Conservation (phyloP, 2,329 filamentous ascomycete genomes). For the Curvularia spicifera region DNA sequence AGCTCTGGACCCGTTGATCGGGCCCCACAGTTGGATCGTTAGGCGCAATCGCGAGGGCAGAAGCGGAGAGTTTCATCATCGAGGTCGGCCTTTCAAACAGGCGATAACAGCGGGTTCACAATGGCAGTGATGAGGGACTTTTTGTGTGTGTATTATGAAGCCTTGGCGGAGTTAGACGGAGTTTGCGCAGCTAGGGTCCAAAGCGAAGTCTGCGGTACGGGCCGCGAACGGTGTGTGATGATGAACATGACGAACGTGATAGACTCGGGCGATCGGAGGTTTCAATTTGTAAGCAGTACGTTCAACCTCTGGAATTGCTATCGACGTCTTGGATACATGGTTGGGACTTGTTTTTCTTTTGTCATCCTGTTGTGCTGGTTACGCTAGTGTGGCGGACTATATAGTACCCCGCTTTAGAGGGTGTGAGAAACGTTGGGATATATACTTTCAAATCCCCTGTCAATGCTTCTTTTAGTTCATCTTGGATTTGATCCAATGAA, state of each 20-base stretch:
- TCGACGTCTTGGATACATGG: neutral
- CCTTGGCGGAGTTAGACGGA: slow-evolving; percentile 5
- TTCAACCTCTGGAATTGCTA: neutral
- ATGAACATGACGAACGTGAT: neutral
- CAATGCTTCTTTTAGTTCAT: neutral
- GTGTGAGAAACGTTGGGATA: neutral
- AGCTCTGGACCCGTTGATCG: neutral
- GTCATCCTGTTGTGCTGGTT: neutral
- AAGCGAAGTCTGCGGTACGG: neutral
- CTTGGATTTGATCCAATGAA: neutral
- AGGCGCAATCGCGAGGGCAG: neutral
- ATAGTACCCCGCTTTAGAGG: neutral
- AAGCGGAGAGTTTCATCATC: no score
- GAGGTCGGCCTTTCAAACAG: no score
- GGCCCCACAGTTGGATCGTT: slow-evolving; percentile 1
- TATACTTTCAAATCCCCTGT: no score
- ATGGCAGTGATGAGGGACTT: neutral
- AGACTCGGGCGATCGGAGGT: neutral
- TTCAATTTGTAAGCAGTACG: neutral
- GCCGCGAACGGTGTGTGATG: neutral
- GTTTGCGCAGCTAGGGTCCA: neutral
- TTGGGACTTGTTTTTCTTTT: neutral
- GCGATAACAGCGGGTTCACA: no score
- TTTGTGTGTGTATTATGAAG: slow-evolving; percentile 1
- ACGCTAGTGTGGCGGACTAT: neutral